phyloP scores from a whole-genome alignment of 1,139 yeast species.

The Petasospora rhodanensis region DNA sequence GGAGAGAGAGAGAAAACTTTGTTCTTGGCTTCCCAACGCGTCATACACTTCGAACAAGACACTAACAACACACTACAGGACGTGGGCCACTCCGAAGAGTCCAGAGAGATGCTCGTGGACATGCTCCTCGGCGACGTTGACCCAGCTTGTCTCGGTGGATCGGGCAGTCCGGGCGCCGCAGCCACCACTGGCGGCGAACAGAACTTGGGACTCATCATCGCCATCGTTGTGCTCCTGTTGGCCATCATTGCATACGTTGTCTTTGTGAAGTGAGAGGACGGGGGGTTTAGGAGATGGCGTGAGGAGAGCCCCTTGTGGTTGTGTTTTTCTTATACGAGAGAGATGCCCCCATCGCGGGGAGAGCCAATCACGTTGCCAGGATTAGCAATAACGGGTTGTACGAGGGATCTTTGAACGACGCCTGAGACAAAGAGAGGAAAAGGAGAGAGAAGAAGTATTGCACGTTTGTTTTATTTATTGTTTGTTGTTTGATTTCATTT shows the following conservation, averaged over 20 bases:
- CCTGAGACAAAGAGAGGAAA: too few species aligned
- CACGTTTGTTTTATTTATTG: too few species aligned
- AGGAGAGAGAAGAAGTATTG: too few species aligned
- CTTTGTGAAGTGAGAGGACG: conserved; percentile 23
- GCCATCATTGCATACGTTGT: conserved; percentile 55
- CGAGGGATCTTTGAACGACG: too few species aligned
- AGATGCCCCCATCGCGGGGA: too few species aligned
- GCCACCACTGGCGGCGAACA: conserved; percentile 32
- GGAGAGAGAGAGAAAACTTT: too few species aligned
- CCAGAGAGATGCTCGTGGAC: conserved; percentile 67
- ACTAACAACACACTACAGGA: conserved; percentile 35
- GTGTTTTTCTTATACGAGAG: neutral
- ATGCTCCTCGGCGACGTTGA: conserved; percentile 69
- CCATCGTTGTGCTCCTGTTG: conserved; percentile 46
- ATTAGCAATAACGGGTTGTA: conserved; percentile 12
- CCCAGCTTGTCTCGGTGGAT: conserved; percentile 29
- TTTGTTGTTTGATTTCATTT: too few species aligned
- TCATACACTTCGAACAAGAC: too few species aligned
- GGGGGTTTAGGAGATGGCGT: neutral
- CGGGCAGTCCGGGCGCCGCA: conserved; percentile 9
- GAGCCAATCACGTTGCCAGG: conserved; percentile 10
- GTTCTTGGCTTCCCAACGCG: too few species aligned
- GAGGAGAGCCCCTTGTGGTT: neutral
- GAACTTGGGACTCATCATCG: conserved; percentile 36
- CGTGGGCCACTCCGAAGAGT: conserved; percentile 97